These are phyloP conservation scores for Lactarius hengduanensis DNA, from an alignment of 768 basidiomycete genomes.

Conservation along the genomic window DNA sequence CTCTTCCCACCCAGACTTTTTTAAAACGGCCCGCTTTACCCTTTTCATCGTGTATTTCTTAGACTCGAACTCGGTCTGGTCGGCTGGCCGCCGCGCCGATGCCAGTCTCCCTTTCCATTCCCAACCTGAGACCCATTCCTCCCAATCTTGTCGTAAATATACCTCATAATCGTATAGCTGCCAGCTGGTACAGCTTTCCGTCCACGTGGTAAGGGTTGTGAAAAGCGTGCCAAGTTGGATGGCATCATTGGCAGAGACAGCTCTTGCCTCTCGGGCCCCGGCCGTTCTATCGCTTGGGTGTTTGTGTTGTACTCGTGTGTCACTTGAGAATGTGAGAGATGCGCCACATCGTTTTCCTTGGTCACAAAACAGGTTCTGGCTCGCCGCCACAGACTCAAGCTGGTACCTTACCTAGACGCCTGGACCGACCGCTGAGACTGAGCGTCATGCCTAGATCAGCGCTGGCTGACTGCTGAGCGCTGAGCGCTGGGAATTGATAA, in stretches of 20 bases:
- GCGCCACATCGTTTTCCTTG: not conserved
- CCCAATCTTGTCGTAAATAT: conserved; percentile 22
- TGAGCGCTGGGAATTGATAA: not conserved
- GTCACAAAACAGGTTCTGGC: not conserved
- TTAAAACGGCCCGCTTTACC: conserved; percentile 1
- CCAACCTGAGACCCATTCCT: not conserved
- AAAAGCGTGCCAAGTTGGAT: not conserved
- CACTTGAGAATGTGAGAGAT: not conserved
- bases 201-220: not conserved
- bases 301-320: not conserved
- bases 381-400: not conserved
- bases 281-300: not conserved
- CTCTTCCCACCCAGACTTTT: not conserved
- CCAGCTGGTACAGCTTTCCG: conserved; percentile 2
- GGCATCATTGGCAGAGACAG: too few relatives aligned
- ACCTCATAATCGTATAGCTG: conserved; percentile 23
- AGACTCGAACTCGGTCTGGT: conserved; percentile 2
- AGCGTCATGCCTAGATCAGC: not conserved
- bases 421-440: not conserved
- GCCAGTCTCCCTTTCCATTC: not conserved
- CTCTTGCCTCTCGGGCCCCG: not conserved
- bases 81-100: conserved; percentile 14
- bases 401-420: not conserved
- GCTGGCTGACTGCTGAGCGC: not conserved
- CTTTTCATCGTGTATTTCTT: conserved; percentile 18